Base-by-base conservation (phyloP, 176 grass and related monocot species). In the Chloris gayana region DNA sequence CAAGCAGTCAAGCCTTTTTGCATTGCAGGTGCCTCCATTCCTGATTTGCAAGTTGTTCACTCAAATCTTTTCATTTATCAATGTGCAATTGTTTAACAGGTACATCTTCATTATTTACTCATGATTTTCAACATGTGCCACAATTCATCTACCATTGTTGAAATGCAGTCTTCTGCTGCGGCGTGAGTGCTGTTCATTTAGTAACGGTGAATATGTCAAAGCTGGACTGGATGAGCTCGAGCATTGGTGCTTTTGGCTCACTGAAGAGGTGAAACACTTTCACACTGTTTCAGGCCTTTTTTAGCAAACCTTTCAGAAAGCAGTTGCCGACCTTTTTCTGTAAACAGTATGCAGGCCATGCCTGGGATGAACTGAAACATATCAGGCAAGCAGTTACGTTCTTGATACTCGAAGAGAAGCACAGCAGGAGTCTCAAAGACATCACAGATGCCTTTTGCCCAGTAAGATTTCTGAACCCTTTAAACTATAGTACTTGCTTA, bases 31-130 rank as follows among this genome's bases (percentile, higher is more conserved):
- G 39, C 83, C 88, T 78, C 41, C 88, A 8, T 86, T 89, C 74
- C 83, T 89, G 70, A 89, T 86, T 12, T 82, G 83, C 88, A 94
- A 88, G 45, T 39, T 94, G 24, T 84, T 85, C 67, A 86, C 86
- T 37, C 92, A 94, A 76, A 49, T 91, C 21, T 94, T 94, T 69
- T 94, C 88, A 49, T 94, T 83, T 66, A 94, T 94, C 59, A 94
- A 94, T 62, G 85, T 91, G 22, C 88, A 94, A 87, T 72, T 94
- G 26, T 91, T 94, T 73, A 94, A 94, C 76, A 94, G 92, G 92
- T 91, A 74, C 1, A 53, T n/a, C 14, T 61, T 6, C 41, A 61
- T 39, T 7, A 0, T 71, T 66, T 22, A 14, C 44, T 79, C 62
- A 67, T 19, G 21, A 60, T 4, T 60, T 34, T 70, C 8, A 68